Conservation (phyloP, 768 basidiomycete species). For the Suillus subluteus region DNA sequence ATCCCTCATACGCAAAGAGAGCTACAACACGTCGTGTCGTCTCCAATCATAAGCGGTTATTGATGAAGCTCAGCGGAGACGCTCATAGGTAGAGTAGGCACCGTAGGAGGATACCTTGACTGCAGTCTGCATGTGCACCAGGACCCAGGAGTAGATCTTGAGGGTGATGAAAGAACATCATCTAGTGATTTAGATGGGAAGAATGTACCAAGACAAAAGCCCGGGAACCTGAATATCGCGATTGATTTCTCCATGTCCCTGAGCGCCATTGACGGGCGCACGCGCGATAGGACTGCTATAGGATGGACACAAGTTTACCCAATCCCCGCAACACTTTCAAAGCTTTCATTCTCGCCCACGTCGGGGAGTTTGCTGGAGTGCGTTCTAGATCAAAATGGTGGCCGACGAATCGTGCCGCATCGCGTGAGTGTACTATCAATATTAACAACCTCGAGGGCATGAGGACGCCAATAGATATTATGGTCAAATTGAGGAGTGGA, state of each 20-base stretch:
- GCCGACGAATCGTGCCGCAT: conserved; percentile 47
- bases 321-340: conserved; percentile 61
- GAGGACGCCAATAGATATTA: conserved; percentile 60
- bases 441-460: conserved; percentile 59
- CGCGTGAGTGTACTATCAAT: conserved; percentile 57
- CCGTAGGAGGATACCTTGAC: neutral
- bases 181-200: neutral
- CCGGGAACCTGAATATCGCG: neutral
- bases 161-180: neutral
- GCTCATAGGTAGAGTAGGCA: neutral
- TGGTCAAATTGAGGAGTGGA: conserved; percentile 58
- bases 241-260: neutral
- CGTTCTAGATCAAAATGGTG: conserved; percentile 61
- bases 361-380: conserved; percentile 19
- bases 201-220: neutral
- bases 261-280: neutral
- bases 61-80: neutral
- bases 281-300: conserved; percentile 14
- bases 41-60: neutral
- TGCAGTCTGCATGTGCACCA: neutral
- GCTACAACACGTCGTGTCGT: neutral
- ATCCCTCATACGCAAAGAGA: conserved; percentile 25
- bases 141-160: neutral
- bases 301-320: conserved; percentile 36
- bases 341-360: conserved; percentile 31